These are phyloP conservation scores for Coemansia sp. DNA, from an alignment of 192 early-diverging fungal species.

Conservation along the genomic window DNA sequence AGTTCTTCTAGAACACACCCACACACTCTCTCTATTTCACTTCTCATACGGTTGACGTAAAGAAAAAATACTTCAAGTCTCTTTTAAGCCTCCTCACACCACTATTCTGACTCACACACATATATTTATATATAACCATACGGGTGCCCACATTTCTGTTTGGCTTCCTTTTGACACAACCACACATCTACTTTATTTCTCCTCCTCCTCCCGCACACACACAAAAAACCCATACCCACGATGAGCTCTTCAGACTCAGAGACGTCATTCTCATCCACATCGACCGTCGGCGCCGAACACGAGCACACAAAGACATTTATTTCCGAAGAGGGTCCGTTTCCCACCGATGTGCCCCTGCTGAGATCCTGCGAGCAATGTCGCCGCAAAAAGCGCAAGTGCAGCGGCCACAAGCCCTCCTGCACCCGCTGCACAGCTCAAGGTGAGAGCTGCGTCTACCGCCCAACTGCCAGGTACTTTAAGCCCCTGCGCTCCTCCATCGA, in stretches of 20 bases:
- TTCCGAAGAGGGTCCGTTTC: not conserved
- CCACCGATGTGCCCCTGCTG: slow-evolving; percentile 30
- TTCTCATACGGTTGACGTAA: not conserved
- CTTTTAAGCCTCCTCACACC: no score
- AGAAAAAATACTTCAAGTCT: not conserved
- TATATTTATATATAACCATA: not conserved
- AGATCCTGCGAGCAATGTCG: slow-evolving; percentile 50
- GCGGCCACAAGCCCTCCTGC: slow-evolving; percentile 37
- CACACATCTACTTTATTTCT: not conserved
- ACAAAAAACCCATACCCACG: not conserved
- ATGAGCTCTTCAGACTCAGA: not conserved
- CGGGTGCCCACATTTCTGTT: not conserved
- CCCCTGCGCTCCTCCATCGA: slow-evolving; percentile 10
- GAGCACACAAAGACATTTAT: slow-evolving; percentile 2
- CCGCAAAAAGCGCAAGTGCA: slow-evolving; percentile 52
- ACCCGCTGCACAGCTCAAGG: slow-evolving; percentile 35
- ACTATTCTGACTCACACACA: not conserved
- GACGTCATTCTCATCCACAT: not conserved
- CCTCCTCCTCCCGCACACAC: not conserved
- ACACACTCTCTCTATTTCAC: not conserved
- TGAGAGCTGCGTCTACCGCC: slow-evolving; percentile 32
- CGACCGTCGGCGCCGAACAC: not conserved
- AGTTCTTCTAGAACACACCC: not conserved
- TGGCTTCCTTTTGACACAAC: not conserved
- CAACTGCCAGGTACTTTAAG: slow-evolving; percentile 41